Evolutionary conservation across 306 rosid genomes (phyloP), one percentile per base, ranked within the genome.

Genomic region (Prinsepia uniflora): DNA sequence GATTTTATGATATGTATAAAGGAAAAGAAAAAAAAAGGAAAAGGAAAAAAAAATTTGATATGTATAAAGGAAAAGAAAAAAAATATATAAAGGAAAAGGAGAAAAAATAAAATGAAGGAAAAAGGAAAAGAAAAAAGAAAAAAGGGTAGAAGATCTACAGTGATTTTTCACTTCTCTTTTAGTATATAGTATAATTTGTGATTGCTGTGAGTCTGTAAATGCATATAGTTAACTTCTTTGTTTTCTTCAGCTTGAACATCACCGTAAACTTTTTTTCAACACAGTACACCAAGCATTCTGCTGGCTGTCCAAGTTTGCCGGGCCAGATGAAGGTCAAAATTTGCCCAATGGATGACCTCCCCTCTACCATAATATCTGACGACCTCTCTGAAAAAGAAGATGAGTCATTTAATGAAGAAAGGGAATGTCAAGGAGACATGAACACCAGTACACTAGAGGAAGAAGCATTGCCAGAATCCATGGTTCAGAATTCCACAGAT

Each of bases 261-360:
- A 89, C 90, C 0, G 85, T 95, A 36, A 91, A 89, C 88, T 91
- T 77, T 73, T 86, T 95, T 76, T 95, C 99, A 15, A 95, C 96
- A 1, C 88, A 87, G 84, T 85, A 89, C 80, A 87, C 68, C 65
- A 82, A 82, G 17, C 92, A 91, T 72, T 80, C 86, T n/a, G 90
- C 91, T 17, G 89, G 91, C 76, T 89, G 96, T 74, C 96, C 92
- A 0, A 73, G 82, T 77, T 82, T 95, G 79, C 99, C 97, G 0
- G 75, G 55, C 66, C 89, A 87, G 70, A 86, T 87, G 97, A 91
- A 74, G 74, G 83, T 85, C 67, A 81, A 84, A 72, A 75, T 85
- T 48, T 75, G 85, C 71, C 74, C 87, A 63, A 80, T 91, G 88
- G 86, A 86, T 44, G 97, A 91, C 65, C 96, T 91, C 76, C 97